Percentiles rank a stretch among this genome's conserved stretches.
phyloP scores from a whole-genome alignment of 192 early-diverging fungal species.

The Coemansia reversa region DNA sequence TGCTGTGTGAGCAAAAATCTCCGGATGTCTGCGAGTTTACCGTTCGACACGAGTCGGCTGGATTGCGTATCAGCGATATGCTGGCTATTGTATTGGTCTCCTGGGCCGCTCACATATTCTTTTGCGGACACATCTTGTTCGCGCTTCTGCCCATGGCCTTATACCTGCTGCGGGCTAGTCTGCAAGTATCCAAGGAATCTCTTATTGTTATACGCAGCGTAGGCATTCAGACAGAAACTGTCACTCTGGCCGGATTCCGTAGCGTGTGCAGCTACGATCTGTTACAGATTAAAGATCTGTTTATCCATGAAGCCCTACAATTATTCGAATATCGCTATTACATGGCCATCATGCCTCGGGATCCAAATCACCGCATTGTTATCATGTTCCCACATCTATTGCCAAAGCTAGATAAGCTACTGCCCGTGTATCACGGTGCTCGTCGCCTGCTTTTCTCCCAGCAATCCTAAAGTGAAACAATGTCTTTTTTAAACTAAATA shows the following conservation, averaged over 20 bases:
- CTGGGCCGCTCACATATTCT: constrained; percentile 49
- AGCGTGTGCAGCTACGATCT: constrained; percentile 35
- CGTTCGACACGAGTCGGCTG: constrained; percentile 28
- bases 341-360: constrained; percentile 48
- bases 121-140: constrained; percentile 32
- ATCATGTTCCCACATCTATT: constrained; percentile 50
- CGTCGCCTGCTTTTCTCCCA: constrained; percentile 32
- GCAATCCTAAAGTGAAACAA: neutral
- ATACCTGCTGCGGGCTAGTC: constrained; percentile 26
- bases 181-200: constrained; percentile 47
- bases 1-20: constrained; percentile 46
- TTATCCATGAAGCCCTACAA: constrained; percentile 50
- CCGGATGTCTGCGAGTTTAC: constrained; percentile 48
- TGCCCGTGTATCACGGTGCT: constrained; percentile 46
- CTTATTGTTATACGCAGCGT: constrained; percentile 47
- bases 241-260: constrained; percentile 35
- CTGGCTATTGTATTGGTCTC: constrained; percentile 44
- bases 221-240: constrained; percentile 44
- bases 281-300: constrained; percentile 32
- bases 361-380: constrained; percentile 18
- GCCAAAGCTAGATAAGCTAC: constrained; percentile 30
- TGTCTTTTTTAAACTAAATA: too few species aligned
- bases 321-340: constrained; percentile 49
- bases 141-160: constrained; percentile 36
- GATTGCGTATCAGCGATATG: constrained; percentile 27